Base-by-base conservation (phyloP, 495 filamentous ascomycete species). In the Neurospora sp. region DNA sequence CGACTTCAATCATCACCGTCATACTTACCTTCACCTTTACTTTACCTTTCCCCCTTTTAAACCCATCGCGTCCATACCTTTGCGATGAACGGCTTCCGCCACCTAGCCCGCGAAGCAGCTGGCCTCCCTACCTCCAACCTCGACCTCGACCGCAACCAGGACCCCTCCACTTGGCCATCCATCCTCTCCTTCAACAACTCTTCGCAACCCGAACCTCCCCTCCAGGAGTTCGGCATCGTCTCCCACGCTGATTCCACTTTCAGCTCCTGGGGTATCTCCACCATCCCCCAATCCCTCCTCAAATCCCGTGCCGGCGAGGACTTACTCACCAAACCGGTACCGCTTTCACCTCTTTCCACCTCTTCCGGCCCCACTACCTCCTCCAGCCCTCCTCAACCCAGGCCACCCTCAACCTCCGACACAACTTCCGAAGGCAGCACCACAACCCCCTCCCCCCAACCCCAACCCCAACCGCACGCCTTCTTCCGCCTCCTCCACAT, bases 1-100 rank as follows among this genome's bases (percentile, higher is more conserved):
- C n/a, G n/a, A n/a, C n/a, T 9, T 18, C 0, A 35, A 16, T 0
- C 0, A 1, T 61, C 27, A 61, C 3, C 0, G 22, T 12, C 12
- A 16, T 16, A 7, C 10, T 31, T 12, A 27, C 22, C 4, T 27
- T 10, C 22, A 27, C 5, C 22, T 12, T 8, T 1, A 2, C 20
- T 3, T 12, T 8, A 8, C 2, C 12, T 9, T 27, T 27, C 0
- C 3, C 9, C 27, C 9, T 2, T 5, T 6, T 11, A 5, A 14
- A 27, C 0, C 0, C 2, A 53, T 3, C 9, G 5, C 11, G 2
- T 59, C 5, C 20, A 59, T 2, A 27, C 11, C 12, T 18, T 12
- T 6, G 27, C 12, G 6, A 61, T 61, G 53, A 18, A 66, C 53
- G 53, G 53, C 53, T 66, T 66, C 53, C 53, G 53, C 27, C 53